Conservation (phyloP, 768 basidiomycete genomes). For the Tulasnella sp. region DNA sequence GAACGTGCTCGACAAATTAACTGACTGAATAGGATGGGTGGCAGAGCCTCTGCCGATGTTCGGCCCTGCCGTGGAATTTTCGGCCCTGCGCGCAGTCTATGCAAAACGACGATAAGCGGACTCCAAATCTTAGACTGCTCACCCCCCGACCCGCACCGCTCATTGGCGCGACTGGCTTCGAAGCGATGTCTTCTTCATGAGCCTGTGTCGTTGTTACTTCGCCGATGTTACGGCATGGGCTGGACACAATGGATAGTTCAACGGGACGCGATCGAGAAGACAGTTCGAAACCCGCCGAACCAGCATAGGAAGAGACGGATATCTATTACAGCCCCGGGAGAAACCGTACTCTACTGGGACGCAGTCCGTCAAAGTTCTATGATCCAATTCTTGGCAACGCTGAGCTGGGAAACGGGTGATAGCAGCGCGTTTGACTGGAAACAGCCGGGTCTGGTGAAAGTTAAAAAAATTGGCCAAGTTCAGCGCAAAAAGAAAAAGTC, state of each 20-base stretch:
- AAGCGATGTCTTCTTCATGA: not conserved
- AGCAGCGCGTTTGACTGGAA: not conserved
- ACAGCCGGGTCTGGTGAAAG: not conserved
- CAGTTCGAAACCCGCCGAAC: not conserved
- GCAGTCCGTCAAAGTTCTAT: not conserved
- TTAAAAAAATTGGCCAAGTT: not conserved
- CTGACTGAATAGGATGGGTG: not conserved
- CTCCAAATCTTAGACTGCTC: not conserved
- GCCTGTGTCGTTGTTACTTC: not conserved
- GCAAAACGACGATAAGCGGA: conserved; percentile 4
- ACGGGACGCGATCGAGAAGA: not conserved
- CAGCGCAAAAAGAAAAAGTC: not conserved
- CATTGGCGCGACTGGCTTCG: not conserved
- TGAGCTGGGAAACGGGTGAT: not conserved
- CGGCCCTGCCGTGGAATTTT: not conserved
- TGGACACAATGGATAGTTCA: not conserved
- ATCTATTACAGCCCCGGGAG: not conserved
- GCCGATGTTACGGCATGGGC: not conserved
- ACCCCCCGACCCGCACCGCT: not conserved
- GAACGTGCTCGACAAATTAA: not conserved
- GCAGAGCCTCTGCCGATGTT: not conserved
- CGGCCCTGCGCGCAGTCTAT: not conserved
- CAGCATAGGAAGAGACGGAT: not conserved
- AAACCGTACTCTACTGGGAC: not conserved
- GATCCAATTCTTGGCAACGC: not conserved